These are phyloP conservation scores for Plantago rigida DNA, from an alignment of 305 asterid genomes.

Conservation along the genomic window DNA sequence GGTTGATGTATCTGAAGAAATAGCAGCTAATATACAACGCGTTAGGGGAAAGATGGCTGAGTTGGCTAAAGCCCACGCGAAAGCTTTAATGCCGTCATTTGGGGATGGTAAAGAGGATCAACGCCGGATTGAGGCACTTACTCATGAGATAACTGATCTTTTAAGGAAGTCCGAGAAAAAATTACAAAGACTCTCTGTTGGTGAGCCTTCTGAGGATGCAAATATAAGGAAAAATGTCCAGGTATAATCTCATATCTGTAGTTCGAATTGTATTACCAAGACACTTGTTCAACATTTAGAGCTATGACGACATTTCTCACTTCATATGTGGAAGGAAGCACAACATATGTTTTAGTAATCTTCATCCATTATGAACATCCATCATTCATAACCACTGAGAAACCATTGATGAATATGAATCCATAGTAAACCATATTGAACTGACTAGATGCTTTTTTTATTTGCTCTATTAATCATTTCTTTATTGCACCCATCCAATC, in stretches of 20 bases:
- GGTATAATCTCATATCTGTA: constrained; percentile 42
- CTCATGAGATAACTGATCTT: constrained; percentile 83
- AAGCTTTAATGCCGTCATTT: constrained; percentile 98
- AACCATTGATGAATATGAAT: constrained; percentile 15
- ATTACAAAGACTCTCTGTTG: constrained; percentile 69
- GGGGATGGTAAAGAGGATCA: constrained; percentile 99
- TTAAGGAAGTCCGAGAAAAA: constrained; percentile 71
- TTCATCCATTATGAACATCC: constrained; percentile 17
- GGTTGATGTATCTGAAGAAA: constrained; percentile 90
- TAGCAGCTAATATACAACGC: constrained; percentile 68
- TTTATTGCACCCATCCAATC: constrained; percentile 4
- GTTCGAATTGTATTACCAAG: constrained; percentile 13
- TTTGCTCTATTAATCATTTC: constrained; percentile 5
- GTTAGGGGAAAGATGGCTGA: constrained; percentile 71
- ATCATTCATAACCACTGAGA: constrained; percentile 3
- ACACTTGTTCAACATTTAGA: background rate
- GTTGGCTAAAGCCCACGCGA: constrained; percentile 93
- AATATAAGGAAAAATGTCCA: constrained; percentile 93
- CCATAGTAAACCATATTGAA: constrained; percentile 18
- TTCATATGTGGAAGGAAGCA: constrained; percentile 8
- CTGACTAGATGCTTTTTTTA: background rate
- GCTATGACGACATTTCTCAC: background rate
- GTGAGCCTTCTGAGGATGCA: constrained; percentile 90
- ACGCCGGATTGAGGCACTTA: constrained; percentile 74
- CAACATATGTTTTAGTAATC: constrained; percentile 10